Percentiles rank a stretch among this genome's conserved stretches.
These are phyloP conservation scores for Colletotrichum sidae DNA, from an alignment of 2,329 filamentous ascomycete genomes.

Conservation along the genomic window DNA sequence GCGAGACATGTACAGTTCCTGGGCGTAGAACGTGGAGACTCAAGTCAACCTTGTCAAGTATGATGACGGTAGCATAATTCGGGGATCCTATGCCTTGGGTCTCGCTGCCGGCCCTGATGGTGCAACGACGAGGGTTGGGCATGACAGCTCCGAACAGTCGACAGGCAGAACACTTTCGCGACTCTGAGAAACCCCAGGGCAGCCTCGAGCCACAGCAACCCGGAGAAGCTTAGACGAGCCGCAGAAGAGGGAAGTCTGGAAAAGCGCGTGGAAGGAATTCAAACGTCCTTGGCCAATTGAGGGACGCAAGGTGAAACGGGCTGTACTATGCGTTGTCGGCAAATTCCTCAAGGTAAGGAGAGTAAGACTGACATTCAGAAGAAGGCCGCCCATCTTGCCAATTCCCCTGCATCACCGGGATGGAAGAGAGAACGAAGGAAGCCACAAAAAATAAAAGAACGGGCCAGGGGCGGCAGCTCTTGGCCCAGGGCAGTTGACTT, in stretches of 20 bases:
- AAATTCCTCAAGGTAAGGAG: slow-evolving; percentile 50
- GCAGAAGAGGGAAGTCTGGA: slow-evolving; percentile 46
- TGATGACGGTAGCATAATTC: slow-evolving; percentile 68
- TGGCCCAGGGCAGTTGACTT: slow-evolving; percentile 38
- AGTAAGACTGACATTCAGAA: slow-evolving; percentile 47
- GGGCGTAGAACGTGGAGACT: slow-evolving; percentile 53
- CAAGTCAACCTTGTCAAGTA: slow-evolving; percentile 55
- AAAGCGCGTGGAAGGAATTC: slow-evolving; percentile 54
- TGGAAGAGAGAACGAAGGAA: slow-evolving; percentile 13
- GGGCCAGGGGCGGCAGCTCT: slow-evolving; percentile 36
- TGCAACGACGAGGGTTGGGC: slow-evolving; percentile 51
- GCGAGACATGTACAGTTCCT: slow-evolving; percentile 62
- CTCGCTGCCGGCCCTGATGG: slow-evolving; percentile 57
- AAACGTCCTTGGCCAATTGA: slow-evolving; percentile 50
- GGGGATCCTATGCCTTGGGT: slow-evolving; percentile 68
- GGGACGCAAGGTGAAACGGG: slow-evolving; percentile 58
- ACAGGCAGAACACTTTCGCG: slow-evolving; percentile 50
- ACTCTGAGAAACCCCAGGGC: slow-evolving; percentile 43
- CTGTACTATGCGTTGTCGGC: slow-evolving; percentile 53
- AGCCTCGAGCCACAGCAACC: slow-evolving; percentile 43
- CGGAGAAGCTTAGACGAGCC: slow-evolving; percentile 42
- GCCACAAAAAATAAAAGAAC: slow-evolving; percentile 27
- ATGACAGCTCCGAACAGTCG: slow-evolving; percentile 47
- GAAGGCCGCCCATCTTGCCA: slow-evolving; percentile 25
- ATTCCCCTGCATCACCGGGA: slow-evolving; percentile 36